phyloP scores from a whole-genome alignment of 2,329 filamentous ascomycete genomes.

The Sporothrix dimorphospora region DNA sequence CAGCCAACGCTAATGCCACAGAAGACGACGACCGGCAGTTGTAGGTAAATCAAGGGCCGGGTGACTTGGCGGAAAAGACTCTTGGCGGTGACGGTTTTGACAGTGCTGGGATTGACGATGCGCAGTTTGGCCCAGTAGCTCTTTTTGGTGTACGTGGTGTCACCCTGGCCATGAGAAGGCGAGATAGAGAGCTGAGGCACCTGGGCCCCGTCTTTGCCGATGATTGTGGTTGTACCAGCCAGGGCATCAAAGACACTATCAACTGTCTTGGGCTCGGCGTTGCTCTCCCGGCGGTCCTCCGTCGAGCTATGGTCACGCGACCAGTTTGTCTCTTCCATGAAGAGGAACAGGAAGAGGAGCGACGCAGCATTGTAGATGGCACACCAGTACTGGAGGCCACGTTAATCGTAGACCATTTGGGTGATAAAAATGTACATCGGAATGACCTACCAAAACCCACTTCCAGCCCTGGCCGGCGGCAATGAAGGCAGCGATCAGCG shows the following conservation, averaged over 20 bases:
- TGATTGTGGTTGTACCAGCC: not conserved
- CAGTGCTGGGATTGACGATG: not conserved
- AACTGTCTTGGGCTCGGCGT: not conserved
- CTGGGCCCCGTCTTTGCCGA: not conserved
- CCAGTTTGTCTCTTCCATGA: conserved; percentile 13
- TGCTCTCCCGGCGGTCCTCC: not conserved
- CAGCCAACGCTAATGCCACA: not conserved
- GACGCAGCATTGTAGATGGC: not conserved
- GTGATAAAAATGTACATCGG: not conserved
- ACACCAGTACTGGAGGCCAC: not conserved
- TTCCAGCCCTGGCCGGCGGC: not conserved
- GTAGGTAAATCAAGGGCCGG: not conserved
- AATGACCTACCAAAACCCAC: not conserved
- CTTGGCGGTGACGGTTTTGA: not conserved
- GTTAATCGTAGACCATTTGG: not conserved
- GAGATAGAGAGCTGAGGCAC: not conserved
- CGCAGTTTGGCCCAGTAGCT: conserved; percentile 9
- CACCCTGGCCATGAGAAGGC: not conserved
- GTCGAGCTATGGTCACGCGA: not conserved
- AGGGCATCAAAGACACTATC: not conserved
- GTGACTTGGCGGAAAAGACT: not conserved
- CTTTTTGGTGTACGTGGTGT: not conserved
- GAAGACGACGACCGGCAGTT: not conserved
- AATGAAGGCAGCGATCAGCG: not conserved
- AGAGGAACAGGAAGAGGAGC: conserved; percentile 8